phyloP scores from a whole-genome alignment of 2,329 filamentous ascomycete genomes.

The Aureobasidium sp. region DNA sequence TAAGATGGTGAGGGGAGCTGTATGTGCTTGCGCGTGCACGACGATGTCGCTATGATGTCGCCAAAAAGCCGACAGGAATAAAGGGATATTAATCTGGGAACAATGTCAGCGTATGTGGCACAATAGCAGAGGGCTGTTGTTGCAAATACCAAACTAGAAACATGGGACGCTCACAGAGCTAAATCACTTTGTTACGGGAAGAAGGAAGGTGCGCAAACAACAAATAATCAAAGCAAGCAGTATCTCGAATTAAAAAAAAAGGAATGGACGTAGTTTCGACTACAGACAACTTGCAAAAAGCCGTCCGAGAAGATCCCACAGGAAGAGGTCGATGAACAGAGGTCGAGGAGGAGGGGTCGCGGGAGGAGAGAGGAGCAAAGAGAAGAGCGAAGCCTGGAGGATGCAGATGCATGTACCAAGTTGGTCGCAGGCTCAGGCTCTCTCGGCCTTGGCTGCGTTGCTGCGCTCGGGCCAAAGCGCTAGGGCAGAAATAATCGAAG shows the following conservation, averaged over 20 bases:
- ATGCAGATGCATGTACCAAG: constrained; percentile 12
- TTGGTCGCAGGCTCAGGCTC: constrained; percentile 10
- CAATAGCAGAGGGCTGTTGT: background rate
- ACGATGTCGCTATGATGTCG: constrained; percentile 11
- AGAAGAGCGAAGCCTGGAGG: constrained; percentile 5
- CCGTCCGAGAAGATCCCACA: constrained; percentile 14
- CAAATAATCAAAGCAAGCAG: constrained; percentile 15
- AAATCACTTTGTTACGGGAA: constrained; percentile 11
- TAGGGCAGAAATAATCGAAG: constrained; percentile 8
- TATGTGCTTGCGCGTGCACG: background rate
- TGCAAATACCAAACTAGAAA: constrained; percentile 8
- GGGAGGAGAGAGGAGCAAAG: background rate
- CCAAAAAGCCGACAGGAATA: background rate
- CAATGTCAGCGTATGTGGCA: background rate
- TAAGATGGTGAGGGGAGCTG: background rate
- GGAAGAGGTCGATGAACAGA: background rate
- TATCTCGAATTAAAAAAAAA: constrained; percentile 10
- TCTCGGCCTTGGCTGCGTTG: constrained; percentile 1
- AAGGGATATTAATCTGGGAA: constrained; percentile 3
- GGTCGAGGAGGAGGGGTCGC: constrained; percentile 14
- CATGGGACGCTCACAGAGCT: constrained; percentile 14
- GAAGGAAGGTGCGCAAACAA: constrained; percentile 12
- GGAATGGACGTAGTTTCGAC: constrained; percentile 14
- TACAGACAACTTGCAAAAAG: constrained; percentile 9
- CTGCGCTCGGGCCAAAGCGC: constrained; percentile 6